Percentiles rank a stretch among this genome's conserved stretches.
Conservation (phyloP, 768 basidiomycete species). For the Royoungia palumana region DNA sequence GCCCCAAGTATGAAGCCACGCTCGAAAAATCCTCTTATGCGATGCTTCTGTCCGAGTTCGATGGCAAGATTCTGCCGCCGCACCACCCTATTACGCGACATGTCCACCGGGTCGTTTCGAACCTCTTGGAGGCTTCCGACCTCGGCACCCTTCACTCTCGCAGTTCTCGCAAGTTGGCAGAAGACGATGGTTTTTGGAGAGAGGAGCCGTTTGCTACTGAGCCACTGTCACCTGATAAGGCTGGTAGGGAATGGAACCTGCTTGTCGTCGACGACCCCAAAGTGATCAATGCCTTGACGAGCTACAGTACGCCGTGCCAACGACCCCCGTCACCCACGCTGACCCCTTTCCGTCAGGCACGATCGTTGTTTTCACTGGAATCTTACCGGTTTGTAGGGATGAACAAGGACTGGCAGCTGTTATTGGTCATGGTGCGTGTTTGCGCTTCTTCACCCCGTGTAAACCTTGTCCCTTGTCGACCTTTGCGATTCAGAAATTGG, state of each 20-base stretch:
- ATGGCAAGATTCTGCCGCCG: slow-evolving; percentile 55
- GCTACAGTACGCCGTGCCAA: slow-evolving; percentile 47
- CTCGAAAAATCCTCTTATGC: slow-evolving; percentile 40
- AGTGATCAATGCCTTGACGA: slow-evolving; percentile 74
- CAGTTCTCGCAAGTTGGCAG: not conserved
- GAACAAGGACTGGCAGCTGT: slow-evolving; percentile 84
- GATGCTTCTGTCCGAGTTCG: slow-evolving; percentile 51
- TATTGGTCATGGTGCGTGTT: slow-evolving; percentile 67
- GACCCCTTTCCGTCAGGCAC: slow-evolving; percentile 41
- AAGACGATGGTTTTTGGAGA: slow-evolving; percentile 22
- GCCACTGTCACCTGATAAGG: slow-evolving; percentile 13
- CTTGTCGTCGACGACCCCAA: slow-evolving; percentile 73
- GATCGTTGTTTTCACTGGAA: slow-evolving; percentile 87
- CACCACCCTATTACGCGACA: slow-evolving; percentile 63
- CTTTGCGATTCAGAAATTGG: slow-evolving; percentile 59
- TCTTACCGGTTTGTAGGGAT: slow-evolving; percentile 71
- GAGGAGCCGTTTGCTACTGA: slow-evolving; percentile 18
- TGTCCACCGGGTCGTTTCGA: slow-evolving; percentile 65
- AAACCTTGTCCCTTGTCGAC: not conserved
- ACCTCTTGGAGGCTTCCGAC: slow-evolving; percentile 67
- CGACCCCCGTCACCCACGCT: not conserved
- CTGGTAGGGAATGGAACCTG: slow-evolving; percentile 55
- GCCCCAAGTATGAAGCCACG: slow-evolving; percentile 53
- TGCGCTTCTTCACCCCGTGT: not conserved
- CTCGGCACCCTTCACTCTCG: slow-evolving; percentile 54